Conservation (phyloP, 306 rosid genomes). For the Astragalus glycyphyllos region DNA sequence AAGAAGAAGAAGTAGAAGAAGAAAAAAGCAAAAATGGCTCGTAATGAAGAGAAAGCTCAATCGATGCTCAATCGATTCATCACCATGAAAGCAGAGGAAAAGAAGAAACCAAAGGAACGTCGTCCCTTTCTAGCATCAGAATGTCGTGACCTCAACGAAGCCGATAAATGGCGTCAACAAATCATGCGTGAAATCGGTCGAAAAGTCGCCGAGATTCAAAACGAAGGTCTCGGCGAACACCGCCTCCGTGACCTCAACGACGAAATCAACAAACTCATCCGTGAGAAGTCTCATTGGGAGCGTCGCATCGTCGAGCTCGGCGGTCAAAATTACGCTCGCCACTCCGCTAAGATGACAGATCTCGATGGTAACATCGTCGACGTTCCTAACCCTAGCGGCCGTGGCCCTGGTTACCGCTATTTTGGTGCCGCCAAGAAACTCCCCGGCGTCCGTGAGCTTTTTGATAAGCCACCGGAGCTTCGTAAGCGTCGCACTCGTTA, state of each 20-base stretch:
- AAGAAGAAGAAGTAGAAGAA: not conserved
- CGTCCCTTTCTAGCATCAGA: constrained; percentile 81
- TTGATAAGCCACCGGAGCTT: constrained; percentile 90
- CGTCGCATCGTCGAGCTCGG: constrained; percentile 89
- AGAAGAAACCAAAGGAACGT: constrained; percentile 89
- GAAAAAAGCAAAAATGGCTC: constrained; percentile 68
- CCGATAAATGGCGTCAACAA: constrained; percentile 90
- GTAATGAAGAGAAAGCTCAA: constrained; percentile 58
- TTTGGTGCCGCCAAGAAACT: constrained; percentile 92
- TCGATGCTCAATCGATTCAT: constrained; percentile 82
- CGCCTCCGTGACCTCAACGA: constrained; percentile 97
- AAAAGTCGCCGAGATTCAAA: constrained; percentile 97
- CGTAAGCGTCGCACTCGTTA: constrained; percentile 83
- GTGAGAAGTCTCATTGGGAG: constrained; percentile 87
- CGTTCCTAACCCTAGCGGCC: constrained; percentile 92
- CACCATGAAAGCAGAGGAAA: constrained; percentile 84
- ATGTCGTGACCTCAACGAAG: constrained; percentile 94
- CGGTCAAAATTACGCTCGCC: constrained; percentile 69
- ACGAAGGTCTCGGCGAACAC: constrained; percentile 94
- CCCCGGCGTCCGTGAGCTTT: constrained; percentile 83
- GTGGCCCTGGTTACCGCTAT: constrained; percentile 90
- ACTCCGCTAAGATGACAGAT: constrained; percentile 90
- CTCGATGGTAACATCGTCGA: constrained; percentile 93
- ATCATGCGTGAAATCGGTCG: constrained; percentile 97
- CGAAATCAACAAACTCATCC: constrained; percentile 88